Base-by-base conservation (phyloP, 1,284 basidiomycete genomes). In the Takashimella tepidaria region DNA sequence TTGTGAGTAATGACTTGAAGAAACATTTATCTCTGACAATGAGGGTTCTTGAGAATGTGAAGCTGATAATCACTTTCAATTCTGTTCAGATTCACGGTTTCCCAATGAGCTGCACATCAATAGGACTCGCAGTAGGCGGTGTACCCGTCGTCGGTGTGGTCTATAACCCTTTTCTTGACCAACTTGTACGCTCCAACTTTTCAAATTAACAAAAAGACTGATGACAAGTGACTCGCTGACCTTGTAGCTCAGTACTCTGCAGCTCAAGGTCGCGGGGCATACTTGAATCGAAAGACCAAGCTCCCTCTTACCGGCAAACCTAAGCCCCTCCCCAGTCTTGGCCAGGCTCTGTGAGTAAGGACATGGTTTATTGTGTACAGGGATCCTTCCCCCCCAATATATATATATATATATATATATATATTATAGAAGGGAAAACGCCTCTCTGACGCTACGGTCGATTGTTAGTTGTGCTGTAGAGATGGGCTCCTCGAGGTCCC, bases 101-200 rank as follows among this genome's bases (percentile, higher is more conserved):
- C 72, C 92, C 92, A 2, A 88, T 86, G 72, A 87, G 85, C 20
- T 91, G 88, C 73, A 88, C 95, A 67, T 95, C 91, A 19, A 84
- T 98, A 54, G 95, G 92, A 2, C 80, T 98, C 61, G 87, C 95
- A 57, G 85, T 89, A 75, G 80, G 86, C 58, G 84, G 84, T 58
- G 79, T 81, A 12, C 89, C 95, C 4, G 82, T 90, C 5, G 80
- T 98, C 20, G 95, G 92, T 0, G 89, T 95, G 47, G 85, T 93
- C 60, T 93, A 85, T 79, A 96, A 95, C 69, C 93, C 93, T 0
- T 93, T 93, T 80, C 80, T 93, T 53, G 83, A 91, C 65, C 83
- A 88, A 58, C 79, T 91, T 46, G 85, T 86, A 57, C 57, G 79
- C 55, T 8, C 41, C 31, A 8, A 16, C n/a, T 20, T 24, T 37